Evolutionary conservation across 768 basidiomycete genomes (phyloP), one percentile per base, ranked within the genome.

Genomic region (Collybia mongolica): DNA sequence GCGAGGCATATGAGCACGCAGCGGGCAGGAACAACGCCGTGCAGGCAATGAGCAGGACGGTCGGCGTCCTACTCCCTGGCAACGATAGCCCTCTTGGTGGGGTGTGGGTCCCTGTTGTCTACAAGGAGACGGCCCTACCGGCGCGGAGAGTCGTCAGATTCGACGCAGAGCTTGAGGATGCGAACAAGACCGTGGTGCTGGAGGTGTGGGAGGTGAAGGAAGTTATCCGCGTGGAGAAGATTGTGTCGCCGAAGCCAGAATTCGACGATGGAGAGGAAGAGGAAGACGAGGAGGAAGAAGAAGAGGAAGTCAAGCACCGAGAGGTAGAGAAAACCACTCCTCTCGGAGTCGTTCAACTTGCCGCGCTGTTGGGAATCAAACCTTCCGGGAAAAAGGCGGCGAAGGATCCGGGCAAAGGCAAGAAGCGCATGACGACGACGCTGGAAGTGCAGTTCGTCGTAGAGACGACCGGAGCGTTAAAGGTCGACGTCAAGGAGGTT

Each of bases 151-250:
- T 72, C 9, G 69, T 86, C 39, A 65, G 74, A 15, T 75, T 90
- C 53, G 82, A 84, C 29, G 81, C 84, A 20, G 74, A 72, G 18
- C 65, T 86, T 1, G 56, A 56, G 20, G 73, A 65, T 46, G 66
- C 58, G 37, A 70, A 61, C 46, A 78, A 74, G 59, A 70, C 69
- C 57, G 70, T 89, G 38, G 83, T 78, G 11, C 76, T 86, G 46
- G 90, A 93, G 65, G 68, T 92, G 22, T 90, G 88, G 87, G 89
- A 93, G 62, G 82, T 83, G 15, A 76, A 76, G 46, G 89, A 90
- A 59, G 77, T 77, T 2, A 73, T 90, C 53, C 78, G 80, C 49
- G 63, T 85, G 17, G 86, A 88, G 57, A 83, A 79, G 59, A 69
- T 80, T 19, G 72, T 71, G 44, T 72, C 72, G 2, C 71, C 74